Evolutionary conservation across 169 alveolate genomes (phyloP).

Genomic region (Plasmodium coatneyi): DNA sequence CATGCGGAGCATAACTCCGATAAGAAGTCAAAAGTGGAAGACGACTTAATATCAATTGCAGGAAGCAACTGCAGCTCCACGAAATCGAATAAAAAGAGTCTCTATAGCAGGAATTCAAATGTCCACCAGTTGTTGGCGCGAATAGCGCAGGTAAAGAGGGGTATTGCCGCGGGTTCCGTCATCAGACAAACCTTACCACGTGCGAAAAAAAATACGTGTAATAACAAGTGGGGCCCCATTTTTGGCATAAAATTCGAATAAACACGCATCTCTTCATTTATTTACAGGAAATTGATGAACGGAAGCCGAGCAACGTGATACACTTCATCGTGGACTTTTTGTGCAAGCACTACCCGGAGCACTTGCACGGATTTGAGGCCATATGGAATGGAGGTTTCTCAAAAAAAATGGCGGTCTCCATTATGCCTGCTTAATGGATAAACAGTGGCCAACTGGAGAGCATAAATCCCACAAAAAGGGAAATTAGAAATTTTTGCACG

Average conservation of each 20-base stretch:
- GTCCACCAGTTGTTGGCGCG: constrained; percentile 72
- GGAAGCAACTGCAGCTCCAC: constrained; percentile 36
- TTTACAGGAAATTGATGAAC: constrained; percentile 79
- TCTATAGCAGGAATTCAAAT: constrained; percentile 32
- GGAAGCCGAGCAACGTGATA: constrained; percentile 81
- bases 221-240: neutral
- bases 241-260: neutral
- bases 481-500: neutral
- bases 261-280: neutral
- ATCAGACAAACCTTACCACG: neutral
- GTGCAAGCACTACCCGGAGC: constrained; percentile 86
- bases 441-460: neutral
- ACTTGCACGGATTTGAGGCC: constrained; percentile 83
- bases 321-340: constrained; percentile 85
- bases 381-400: constrained; percentile 82
- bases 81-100: constrained; percentile 14
- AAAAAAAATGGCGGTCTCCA: neutral
- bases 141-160: constrained; percentile 66
- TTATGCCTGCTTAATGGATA: neutral
- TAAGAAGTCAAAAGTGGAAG: constrained; percentile 40
- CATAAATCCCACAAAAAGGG: neutral
- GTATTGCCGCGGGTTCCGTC: neutral
- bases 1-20: constrained; percentile 40
- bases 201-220: neutral
- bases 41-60: constrained; percentile 23